Percentiles rank a stretch among this genome's conserved stretches.
Conservation (phyloP, 2,329 filamentous ascomycete genomes). For the Microcyclospora pomicola region DNA sequence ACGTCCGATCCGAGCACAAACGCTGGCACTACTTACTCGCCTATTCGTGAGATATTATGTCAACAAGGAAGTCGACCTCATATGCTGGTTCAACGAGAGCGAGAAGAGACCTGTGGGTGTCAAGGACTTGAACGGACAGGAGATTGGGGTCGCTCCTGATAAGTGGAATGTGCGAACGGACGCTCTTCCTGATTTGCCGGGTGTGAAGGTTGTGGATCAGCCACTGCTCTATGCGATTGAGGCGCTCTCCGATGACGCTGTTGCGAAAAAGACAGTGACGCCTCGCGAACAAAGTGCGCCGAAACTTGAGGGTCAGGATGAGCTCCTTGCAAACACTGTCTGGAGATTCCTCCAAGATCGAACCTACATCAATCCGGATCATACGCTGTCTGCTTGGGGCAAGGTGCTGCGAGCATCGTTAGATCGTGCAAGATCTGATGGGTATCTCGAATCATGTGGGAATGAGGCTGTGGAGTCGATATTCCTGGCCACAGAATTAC, state of each 20-base stretch:
- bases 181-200: constrained; percentile 6
- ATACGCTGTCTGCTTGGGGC: constrained; percentile 75
- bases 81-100: constrained; percentile 69
- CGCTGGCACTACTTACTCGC: constrained; percentile 64
- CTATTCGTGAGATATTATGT: constrained; percentile 72
- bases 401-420: constrained; percentile 53
- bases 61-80: constrained; percentile 62
- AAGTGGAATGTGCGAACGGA: constrained; percentile 57
- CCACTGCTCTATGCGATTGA: constrained; percentile 38
- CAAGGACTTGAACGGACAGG: constrained; percentile 8
- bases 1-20: constrained; percentile 58
- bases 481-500: constrained; percentile 72
- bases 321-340: constrained; percentile 60
- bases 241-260: constrained; percentile 54
- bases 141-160: constrained; percentile 24
- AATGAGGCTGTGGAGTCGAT: constrained; percentile 58
- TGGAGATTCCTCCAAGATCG: constrained; percentile 85
- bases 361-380: constrained; percentile 66
- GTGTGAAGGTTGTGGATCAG: constrained; percentile 9
- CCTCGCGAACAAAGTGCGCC: constrained; percentile 26
- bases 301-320: constrained; percentile 45
- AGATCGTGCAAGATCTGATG: constrained; percentile 11
- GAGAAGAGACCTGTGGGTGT: constrained; percentile 37
- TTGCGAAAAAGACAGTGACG: constrained; percentile 54
- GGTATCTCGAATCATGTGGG: constrained; percentile 38